Evolutionary conservation across 495 filamentous ascomycete genomes (phyloP).

Genomic region (Trichoderma parareesei): DNA sequence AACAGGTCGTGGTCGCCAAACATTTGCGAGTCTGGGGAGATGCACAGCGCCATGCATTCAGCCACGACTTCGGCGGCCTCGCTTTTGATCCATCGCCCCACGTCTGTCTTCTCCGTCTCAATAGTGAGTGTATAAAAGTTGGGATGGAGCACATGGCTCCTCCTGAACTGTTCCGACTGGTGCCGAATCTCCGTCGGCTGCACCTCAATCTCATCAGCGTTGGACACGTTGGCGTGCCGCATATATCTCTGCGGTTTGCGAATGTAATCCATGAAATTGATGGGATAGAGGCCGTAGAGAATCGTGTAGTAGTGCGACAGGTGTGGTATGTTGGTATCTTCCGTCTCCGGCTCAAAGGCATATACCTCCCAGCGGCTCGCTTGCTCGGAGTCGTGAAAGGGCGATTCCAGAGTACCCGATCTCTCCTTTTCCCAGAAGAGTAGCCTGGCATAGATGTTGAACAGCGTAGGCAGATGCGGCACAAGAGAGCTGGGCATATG

Average conservation of each 20-base stretch:
- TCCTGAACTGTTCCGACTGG: constrained; percentile 57
- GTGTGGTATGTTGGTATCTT: constrained; percentile 57
- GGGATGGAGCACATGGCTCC: constrained; percentile 60
- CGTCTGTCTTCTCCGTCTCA: constrained; percentile 62
- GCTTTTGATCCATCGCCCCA: constrained; percentile 62
- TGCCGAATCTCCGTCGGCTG: constrained; percentile 61
- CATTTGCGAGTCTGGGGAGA: constrained; percentile 17
- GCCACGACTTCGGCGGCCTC: constrained; percentile 65
- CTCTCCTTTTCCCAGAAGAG: constrained; percentile 62
- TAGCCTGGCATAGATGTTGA: constrained; percentile 65
- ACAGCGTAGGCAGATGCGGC: constrained; percentile 54
- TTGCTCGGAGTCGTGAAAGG: constrained; percentile 23
- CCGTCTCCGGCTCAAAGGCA: constrained; percentile 45
- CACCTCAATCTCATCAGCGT: constrained; percentile 60
- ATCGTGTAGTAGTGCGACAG: constrained; percentile 70
- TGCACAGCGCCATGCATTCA: constrained; percentile 51
- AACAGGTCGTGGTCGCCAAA: constrained; percentile 10
- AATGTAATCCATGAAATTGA: constrained; percentile 70
- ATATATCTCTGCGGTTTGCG: constrained; percentile 65
- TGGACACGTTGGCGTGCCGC: constrained; percentile 50
- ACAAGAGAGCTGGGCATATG: constrained; percentile 61
- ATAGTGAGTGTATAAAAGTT: constrained; percentile 65
- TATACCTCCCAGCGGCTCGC: constrained; percentile 52
- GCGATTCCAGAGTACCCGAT: constrained; percentile 23
- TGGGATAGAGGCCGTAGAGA: constrained; percentile 70